Evolutionary conservation across 1,139 yeast genomes (phyloP).

Genomic region (Nakaseomyces uthaithaninus): DNA sequence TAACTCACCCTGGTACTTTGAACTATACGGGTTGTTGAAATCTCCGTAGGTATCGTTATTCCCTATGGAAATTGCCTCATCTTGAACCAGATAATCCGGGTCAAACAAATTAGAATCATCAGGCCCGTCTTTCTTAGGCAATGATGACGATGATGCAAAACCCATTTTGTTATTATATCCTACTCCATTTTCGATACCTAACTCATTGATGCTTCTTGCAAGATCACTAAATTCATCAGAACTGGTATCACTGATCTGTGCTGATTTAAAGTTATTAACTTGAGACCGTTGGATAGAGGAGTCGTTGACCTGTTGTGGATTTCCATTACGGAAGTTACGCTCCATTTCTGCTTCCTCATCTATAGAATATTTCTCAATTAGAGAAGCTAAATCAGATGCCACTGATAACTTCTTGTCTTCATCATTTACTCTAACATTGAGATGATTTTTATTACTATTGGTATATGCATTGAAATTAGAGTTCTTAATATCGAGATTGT

Average conservation of each 20-base stretch:
- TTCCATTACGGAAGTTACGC: not conserved
- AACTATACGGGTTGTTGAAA: conserved; percentile 4
- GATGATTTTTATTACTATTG: not conserved
- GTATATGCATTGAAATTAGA: conserved; percentile 7
- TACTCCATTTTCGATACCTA: conserved; percentile 12
- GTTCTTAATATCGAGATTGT: conserved; percentile 2
- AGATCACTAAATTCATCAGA: conserved; percentile 13
- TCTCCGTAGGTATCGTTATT: conserved; percentile 4
- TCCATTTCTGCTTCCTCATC: conserved; percentile 2
- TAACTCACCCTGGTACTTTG: conserved; percentile 4
- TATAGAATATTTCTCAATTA: conserved; percentile 8
- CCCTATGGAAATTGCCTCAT: conserved; percentile 11
- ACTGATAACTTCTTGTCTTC: conserved; percentile 7
- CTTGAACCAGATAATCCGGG: conserved; percentile 30
- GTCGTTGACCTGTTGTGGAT: not conserved
- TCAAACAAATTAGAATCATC: conserved; percentile 26
- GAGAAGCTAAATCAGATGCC: conserved; percentile 8
- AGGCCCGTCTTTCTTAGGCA: conserved; percentile 5
- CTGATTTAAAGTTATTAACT: not conserved
- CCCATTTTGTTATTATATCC: not conserved
- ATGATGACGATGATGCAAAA: not conserved
- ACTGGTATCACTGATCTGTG: conserved; percentile 1
- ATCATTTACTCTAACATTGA: not conserved
- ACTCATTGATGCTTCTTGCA: conserved; percentile 19
- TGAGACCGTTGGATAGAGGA: not conserved